phyloP scores from a whole-genome alignment of 495 filamentous ascomycete genomes.

The Hypomontagnella monticulosa region DNA sequence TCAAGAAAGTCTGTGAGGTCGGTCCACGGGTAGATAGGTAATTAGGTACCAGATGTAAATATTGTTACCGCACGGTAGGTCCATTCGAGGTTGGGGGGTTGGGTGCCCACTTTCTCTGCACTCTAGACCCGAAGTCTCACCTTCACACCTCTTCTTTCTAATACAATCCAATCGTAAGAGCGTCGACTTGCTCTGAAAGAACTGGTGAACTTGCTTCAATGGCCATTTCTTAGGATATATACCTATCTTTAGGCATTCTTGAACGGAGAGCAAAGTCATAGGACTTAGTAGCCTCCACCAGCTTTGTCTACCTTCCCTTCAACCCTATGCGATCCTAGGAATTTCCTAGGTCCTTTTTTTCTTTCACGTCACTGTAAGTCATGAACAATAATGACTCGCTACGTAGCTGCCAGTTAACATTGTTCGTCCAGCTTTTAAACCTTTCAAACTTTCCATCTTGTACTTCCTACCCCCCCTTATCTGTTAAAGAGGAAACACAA shows the following conservation, averaged over 20 bases:
- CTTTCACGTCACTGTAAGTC: slow-evolving; percentile 47
- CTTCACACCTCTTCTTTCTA: slow-evolving; percentile 29
- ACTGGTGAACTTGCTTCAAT: slow-evolving; percentile 20
- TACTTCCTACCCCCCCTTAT: slow-evolving; percentile 5
- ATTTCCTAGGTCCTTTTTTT: slow-evolving; percentile 22
- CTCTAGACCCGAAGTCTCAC: slow-evolving; percentile 30
- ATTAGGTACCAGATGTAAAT: too few species aligned
- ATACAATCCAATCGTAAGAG: slow-evolving; percentile 6
- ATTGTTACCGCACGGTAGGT: too few species aligned
- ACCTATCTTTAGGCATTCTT: slow-evolving; percentile 20
- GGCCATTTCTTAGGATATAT: slow-evolving; percentile 17
- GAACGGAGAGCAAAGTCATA: slow-evolving; percentile 9
- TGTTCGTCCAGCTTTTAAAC: slow-evolving; percentile 35
- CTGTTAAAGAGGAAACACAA: slow-evolving; percentile 11
- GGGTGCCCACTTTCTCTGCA: slow-evolving; percentile 24
- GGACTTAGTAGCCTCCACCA: slow-evolving; percentile 8
- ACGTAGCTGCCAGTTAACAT: slow-evolving; percentile 39
- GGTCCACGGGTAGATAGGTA: not conserved
- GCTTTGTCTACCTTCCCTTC: slow-evolving; percentile 25
- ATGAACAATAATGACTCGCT: slow-evolving; percentile 24
- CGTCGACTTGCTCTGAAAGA: slow-evolving; percentile 20
- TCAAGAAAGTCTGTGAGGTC: not conserved
- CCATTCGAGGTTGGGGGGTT: slow-evolving; percentile 19
- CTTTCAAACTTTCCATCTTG: slow-evolving; percentile 24
- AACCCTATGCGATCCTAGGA: slow-evolving; percentile 21